Evolutionary conservation across 106 monocot species (phyloP).

Genomic region (Cymbidium sinense): DNA sequence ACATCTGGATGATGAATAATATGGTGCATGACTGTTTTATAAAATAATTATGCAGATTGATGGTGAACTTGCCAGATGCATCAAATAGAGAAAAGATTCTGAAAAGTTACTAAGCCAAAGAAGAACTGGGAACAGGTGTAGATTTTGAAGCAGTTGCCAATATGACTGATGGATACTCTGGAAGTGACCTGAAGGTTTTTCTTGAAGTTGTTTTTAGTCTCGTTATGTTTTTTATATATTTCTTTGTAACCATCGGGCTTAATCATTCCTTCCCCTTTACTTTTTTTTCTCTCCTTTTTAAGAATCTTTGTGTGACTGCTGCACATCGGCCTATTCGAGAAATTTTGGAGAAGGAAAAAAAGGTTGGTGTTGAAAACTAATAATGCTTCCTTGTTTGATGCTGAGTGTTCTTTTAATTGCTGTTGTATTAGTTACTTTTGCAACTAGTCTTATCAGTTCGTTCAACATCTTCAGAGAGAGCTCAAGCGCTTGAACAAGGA

Average conservation of each 20-base stretch:
- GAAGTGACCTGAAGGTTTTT: conserved; percentile 90
- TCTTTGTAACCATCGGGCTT: neutral
- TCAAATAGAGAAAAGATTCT: conserved; percentile 74
- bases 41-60: conserved; percentile 41
- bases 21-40: neutral
- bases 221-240: neutral
- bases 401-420: neutral
- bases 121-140: conserved; percentile 54
- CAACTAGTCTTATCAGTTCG: neutral
- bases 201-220: neutral
- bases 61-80: conserved; percentile 78
- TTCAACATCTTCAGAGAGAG: conserved; percentile 46
- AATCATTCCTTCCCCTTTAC: neutral
- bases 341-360: conserved; percentile 73
- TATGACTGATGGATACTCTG: conserved; percentile 96
- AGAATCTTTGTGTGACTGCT: conserved; percentile 84
- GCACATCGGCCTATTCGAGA: conserved; percentile 80
- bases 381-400: neutral
- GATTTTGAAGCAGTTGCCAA: conserved; percentile 71
- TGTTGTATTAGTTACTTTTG: neutral
- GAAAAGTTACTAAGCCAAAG: conserved; percentile 78
- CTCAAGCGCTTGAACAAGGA: conserved; percentile 50
- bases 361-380: conserved; percentile 36
- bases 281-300: conserved; percentile 4
- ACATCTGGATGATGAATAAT: neutral